These are phyloP conservation scores for Solanum microdontum DNA, from an alignment of 257 asterid genomes.

Conservation along the genomic window DNA sequence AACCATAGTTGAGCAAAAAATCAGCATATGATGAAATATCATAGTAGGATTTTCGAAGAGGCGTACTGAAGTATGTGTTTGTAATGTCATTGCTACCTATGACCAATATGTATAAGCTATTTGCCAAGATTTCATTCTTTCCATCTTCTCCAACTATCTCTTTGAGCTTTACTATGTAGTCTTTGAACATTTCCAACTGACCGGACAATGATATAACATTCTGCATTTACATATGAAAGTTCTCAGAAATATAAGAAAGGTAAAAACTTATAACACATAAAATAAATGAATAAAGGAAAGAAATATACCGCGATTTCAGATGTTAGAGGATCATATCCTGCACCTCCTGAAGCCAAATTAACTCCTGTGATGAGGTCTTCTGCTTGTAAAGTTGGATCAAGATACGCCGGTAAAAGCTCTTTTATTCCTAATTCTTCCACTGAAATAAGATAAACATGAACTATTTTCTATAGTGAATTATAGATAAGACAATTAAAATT, in stretches of 20 bases:
- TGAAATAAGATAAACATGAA: conserved; percentile 4
- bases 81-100: conserved; percentile 41
- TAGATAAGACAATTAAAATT: background rate
- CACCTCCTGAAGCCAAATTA: conserved; percentile 58
- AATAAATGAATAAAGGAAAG: background rate
- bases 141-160: conserved; percentile 25
- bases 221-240: conserved; percentile 6
- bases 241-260: background rate
- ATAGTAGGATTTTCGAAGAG: conserved; percentile 17
- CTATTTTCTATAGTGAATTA: background rate
- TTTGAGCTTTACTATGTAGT: conserved; percentile 20
- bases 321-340: conserved; percentile 47
- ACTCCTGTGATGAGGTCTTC: conserved; percentile 40
- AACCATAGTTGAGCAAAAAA: conserved; percentile 33
- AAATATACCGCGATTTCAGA: conserved; percentile 5
- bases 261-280: background rate
- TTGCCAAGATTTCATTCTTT: conserved; percentile 9
- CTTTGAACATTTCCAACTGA: conserved; percentile 35
- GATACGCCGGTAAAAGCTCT: conserved; percentile 46
- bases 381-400: conserved; percentile 33
- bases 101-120: conserved; percentile 11
- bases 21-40: conserved; percentile 35
- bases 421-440: conserved; percentile 38
- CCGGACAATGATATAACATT: conserved; percentile 25
- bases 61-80: conserved; percentile 33